Conservation (phyloP, 345 rosid genomes). For the Toxicodendron radicans region DNA sequence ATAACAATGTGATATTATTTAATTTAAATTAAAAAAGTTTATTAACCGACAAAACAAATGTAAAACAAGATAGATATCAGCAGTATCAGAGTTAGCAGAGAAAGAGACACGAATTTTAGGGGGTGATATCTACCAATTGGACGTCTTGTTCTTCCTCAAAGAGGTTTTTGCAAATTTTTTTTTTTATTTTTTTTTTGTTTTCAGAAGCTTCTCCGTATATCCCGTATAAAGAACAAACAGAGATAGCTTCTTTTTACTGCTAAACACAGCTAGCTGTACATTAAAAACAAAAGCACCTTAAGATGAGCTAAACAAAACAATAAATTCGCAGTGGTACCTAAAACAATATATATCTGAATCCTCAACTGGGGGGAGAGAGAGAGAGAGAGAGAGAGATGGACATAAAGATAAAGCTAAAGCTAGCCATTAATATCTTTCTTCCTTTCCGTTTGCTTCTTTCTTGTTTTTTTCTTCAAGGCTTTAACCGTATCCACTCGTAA, state of each 20-base stretch:
- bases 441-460: neutral
- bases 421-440: neutral
- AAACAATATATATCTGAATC: conserved; percentile 6
- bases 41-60: neutral
- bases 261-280: conserved; percentile 26
- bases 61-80: neutral
- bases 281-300: neutral
- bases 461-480: conserved; percentile 30
- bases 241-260: neutral
- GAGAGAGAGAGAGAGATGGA: neutral
- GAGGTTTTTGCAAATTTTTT: neutral
- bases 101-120: neutral
- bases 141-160: neutral
- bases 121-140: neutral
- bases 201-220: conserved; percentile 9
- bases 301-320: neutral
- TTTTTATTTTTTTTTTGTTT: neutral
- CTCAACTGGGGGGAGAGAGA: neutral
- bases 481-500: conserved; percentile 61
- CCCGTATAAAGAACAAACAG: neutral
- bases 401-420: neutral
- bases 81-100: neutral
- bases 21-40: neutral
- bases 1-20: too few species aligned
- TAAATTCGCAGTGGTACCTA: conserved; percentile 22